phyloP scores from a whole-genome alignment of 2,329 filamentous ascomycete genomes.

The Apiospora marii region DNA sequence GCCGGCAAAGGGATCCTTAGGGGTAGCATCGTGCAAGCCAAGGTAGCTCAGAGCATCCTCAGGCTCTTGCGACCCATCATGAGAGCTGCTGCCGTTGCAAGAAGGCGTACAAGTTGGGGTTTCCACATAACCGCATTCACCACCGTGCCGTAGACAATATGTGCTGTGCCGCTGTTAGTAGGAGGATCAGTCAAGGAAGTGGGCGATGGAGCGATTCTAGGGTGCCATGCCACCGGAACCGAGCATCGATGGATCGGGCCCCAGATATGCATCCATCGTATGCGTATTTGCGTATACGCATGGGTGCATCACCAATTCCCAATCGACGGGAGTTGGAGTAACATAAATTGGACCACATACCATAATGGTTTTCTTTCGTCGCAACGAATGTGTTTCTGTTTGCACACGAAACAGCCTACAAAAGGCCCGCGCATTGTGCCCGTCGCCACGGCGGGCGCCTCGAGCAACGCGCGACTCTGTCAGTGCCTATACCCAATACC shows the following conservation, averaged over 20 bases:
- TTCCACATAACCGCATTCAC: slow-evolving; percentile 48
- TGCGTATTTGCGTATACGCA: slow-evolving; percentile 16
- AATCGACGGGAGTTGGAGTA: not conserved
- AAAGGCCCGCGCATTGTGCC: slow-evolving; percentile 1
- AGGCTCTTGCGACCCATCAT: slow-evolving; percentile 10
- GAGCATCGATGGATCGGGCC: slow-evolving; percentile 12
- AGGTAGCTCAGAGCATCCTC: slow-evolving; percentile 24
- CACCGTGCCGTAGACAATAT: slow-evolving; percentile 54
- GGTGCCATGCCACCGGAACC: slow-evolving; percentile 21
- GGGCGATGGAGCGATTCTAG: not conserved
- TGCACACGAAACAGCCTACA: slow-evolving; percentile 47
- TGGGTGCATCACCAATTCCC: not conserved
- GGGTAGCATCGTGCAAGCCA: slow-evolving; percentile 34
- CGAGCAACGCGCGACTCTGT: slow-evolving; percentile 16
- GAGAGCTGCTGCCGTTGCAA: slow-evolving; percentile 9
- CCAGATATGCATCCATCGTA: slow-evolving; percentile 11
- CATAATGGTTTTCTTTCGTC: slow-evolving; percentile 55
- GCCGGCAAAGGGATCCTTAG: slow-evolving; percentile 40
- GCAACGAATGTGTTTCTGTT: slow-evolving; percentile 54
- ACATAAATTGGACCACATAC: slow-evolving; percentile 42
- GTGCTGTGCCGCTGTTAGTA: slow-evolving; percentile 43
- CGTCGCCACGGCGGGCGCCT: slow-evolving; percentile 7
- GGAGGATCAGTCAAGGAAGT: not conserved
- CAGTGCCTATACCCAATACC: slow-evolving; percentile 13
- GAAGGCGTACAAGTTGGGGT: slow-evolving; percentile 4